Evolutionary conservation across 495 filamentous ascomycete genomes (phyloP).

Genomic region (Penicillium steckii): DNA sequence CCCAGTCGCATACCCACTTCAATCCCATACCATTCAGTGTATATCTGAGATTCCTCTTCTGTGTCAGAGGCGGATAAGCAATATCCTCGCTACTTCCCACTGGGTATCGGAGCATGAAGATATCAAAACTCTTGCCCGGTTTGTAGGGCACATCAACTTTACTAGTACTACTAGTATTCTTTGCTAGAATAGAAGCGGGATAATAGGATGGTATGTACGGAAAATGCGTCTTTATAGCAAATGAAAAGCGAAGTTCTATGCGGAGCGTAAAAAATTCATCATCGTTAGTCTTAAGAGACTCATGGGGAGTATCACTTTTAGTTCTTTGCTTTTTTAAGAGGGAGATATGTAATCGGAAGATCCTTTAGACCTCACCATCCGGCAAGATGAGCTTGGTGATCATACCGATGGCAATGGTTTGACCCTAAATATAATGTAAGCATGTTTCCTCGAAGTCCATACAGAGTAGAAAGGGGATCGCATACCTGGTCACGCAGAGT

Average conservation of each 20-base stretch:
- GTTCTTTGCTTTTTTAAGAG: constrained; percentile 6
- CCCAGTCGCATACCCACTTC: neutral
- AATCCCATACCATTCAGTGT: neutral
- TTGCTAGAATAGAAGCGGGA: neutral
- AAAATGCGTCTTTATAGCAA: constrained; percentile 28
- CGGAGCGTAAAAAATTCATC: constrained; percentile 33
- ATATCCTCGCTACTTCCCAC: no score
- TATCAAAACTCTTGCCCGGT: no score
- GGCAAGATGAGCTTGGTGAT: constrained; percentile 77
- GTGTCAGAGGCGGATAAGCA: no score
- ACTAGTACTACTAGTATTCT: no score
- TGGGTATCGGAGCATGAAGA: no score
- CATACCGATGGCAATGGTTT: constrained; percentile 97
- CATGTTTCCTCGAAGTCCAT: constrained; percentile 9
- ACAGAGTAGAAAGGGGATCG: constrained; percentile 6
- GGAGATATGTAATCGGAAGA: constrained; percentile 9
- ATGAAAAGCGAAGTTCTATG: constrained; percentile 22
- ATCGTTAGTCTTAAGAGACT: constrained; percentile 38
- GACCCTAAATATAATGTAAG: constrained; percentile 55
- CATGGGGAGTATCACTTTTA: constrained; percentile 22
- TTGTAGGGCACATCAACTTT: no score
- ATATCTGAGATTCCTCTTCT: no score
- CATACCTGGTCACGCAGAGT: constrained; percentile 90
- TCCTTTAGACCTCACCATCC: constrained; percentile 33
- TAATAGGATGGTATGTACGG: neutral